Conservation (phyloP, 225 moss, liverwort and hornwort genomes). For the Bryum argenteum region DNA sequence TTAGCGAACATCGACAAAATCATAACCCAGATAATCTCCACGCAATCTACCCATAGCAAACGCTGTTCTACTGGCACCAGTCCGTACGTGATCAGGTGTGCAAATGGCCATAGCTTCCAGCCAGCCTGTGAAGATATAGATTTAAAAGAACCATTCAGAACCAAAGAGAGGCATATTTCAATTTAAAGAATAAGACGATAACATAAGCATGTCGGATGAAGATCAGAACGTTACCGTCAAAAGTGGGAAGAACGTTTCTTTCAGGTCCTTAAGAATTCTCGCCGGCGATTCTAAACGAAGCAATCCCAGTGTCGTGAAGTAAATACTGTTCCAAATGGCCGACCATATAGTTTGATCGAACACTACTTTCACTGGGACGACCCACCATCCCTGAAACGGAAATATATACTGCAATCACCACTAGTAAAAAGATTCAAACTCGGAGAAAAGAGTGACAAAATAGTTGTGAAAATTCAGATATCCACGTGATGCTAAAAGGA, state of each 20-base stretch:
- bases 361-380: conserved; percentile 72
- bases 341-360: conserved; percentile 94
- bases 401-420: conserved; percentile 72
- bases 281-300: conserved; percentile 74
- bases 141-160: neutral
- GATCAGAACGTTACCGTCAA: conserved; percentile 43
- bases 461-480: neutral
- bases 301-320: conserved; percentile 68
- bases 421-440: neutral
- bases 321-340: conserved; percentile 84
- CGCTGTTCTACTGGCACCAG: conserved; percentile 62
- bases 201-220: neutral
- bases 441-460: neutral
- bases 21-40: conserved; percentile 62
- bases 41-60: conserved; percentile 60
- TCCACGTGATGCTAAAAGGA: rapidly evolving
- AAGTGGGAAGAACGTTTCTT: conserved; percentile 65
- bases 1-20: conserved; percentile 59
- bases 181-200: neutral
- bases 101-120: conserved; percentile 81
- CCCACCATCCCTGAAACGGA: conserved; percentile 97
- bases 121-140: conserved; percentile 58
- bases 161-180: neutral
- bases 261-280: conserved; percentile 63
- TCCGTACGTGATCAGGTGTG: conserved; percentile 58